These are phyloP conservation scores for Leccinum fibrillosum DNA, from an alignment of 768 basidiomycete genomes.

Conservation along the genomic window DNA sequence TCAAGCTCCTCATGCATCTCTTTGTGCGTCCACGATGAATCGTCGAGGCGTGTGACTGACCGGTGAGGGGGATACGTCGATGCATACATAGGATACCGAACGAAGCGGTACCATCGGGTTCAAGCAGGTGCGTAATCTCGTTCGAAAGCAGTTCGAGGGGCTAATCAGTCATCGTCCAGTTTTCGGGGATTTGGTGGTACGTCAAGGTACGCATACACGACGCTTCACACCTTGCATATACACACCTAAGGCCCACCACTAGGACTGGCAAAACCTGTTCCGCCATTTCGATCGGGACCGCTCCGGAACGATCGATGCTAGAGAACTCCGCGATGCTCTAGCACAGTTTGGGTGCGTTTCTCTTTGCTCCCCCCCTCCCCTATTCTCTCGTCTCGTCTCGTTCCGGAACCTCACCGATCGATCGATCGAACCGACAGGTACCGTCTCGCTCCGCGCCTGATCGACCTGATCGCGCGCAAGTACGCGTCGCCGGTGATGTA, in stretches of 20 bases:
- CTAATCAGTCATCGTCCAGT: constrained; percentile 32
- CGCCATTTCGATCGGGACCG: constrained; percentile 81
- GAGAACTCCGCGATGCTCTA: constrained; percentile 68
- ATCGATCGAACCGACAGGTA: constrained; percentile 37
- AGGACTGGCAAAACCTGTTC: constrained; percentile 87
- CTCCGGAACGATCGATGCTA: constrained; percentile 72
- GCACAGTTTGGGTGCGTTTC: constrained; percentile 61
- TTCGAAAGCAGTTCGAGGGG: neutral
- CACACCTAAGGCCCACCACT: neutral
- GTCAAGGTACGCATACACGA: constrained; percentile 46
- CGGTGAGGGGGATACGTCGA: neutral
- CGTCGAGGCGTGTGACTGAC: neutral
- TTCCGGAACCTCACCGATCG: neutral
- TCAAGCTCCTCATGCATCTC: constrained; percentile 77
- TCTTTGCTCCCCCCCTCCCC: too few species aligned
- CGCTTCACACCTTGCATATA: neutral
- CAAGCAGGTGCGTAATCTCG: constrained; percentile 52
- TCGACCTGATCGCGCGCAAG: constrained; percentile 70
- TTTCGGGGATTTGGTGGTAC: constrained; percentile 78
- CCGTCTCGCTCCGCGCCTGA: constrained; percentile 63
- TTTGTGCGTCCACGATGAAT: constrained; percentile 50
- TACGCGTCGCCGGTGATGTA: constrained; percentile 50
- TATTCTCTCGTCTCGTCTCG: neutral
- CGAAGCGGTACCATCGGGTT: constrained; percentile 78
- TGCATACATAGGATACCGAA: constrained; percentile 52